phyloP scores from a whole-genome alignment of 352 stramenopile species.

The Phytopythium litorale region DNA sequence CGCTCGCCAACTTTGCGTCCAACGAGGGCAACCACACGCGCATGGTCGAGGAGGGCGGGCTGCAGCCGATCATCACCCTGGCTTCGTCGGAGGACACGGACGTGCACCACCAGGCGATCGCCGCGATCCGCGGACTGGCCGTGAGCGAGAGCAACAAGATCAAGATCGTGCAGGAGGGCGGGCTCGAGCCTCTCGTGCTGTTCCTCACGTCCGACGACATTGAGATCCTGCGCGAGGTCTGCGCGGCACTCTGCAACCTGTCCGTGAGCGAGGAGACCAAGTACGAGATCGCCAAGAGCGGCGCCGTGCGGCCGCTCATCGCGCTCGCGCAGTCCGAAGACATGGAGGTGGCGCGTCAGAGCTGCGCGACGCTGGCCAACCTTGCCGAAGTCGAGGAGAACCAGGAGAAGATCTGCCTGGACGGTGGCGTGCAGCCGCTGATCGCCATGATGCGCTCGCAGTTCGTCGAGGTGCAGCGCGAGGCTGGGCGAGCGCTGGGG shows the following conservation, averaged over 20 bases:
- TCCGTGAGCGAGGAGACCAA: slow-evolving; percentile 96
- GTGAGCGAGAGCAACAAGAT: slow-evolving; percentile 91
- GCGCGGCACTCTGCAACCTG: slow-evolving; percentile 94
- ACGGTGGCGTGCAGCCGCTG: slow-evolving; percentile 89
- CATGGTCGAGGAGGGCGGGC: slow-evolving; percentile 94
- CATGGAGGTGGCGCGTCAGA: slow-evolving; percentile 88
- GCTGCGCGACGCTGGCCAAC: slow-evolving; percentile 93
- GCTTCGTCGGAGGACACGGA: slow-evolving; percentile 89
- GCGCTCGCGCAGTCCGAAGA: slow-evolving; percentile 92
- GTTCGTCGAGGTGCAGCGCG: slow-evolving; percentile 93
- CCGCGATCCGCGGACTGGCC: slow-evolving; percentile 91
- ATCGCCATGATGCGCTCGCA: slow-evolving; percentile 95
- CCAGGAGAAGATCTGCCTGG: slow-evolving; percentile 91
- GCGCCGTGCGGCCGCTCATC: slow-evolving; percentile 89
- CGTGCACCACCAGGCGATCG: slow-evolving; percentile 94
- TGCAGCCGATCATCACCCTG: slow-evolving; percentile 95
- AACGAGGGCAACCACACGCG: slow-evolving; percentile 90
- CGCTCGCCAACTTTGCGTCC: slow-evolving; percentile 94
- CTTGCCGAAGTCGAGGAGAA: slow-evolving; percentile 94
- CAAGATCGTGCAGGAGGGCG: slow-evolving; percentile 96
- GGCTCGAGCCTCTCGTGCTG: slow-evolving; percentile 91
- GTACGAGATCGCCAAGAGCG: slow-evolving; percentile 95
- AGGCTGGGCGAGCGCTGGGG: slow-evolving; percentile 88
- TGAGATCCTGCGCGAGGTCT: slow-evolving; percentile 93
- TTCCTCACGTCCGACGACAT: slow-evolving; percentile 89